Evolutionary conservation across 305 asterid genomes (phyloP).

Genomic region (Fraxinus greggii): DNA sequence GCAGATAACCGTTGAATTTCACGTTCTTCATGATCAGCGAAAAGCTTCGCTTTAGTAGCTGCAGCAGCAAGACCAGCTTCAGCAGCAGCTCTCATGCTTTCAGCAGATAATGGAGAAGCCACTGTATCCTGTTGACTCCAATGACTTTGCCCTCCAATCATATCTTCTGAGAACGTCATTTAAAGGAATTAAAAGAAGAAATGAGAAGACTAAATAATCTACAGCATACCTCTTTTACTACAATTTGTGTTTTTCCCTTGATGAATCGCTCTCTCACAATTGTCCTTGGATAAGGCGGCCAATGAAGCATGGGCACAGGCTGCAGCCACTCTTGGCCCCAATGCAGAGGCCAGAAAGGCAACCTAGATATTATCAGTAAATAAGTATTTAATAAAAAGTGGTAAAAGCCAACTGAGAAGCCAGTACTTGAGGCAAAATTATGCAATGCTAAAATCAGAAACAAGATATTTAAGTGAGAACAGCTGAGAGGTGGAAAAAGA

Average conservation of each 20-base stretch:
- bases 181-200: constrained; percentile 17
- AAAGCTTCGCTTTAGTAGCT: constrained; percentile 84
- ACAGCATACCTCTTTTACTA: constrained; percentile 39
- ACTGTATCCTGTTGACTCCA: constrained; percentile 52
- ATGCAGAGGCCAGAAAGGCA: constrained; percentile 84
- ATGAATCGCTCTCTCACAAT: constrained; percentile 49
- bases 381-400: constrained; percentile 13
- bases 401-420: background rate
- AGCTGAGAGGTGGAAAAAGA: background rate
- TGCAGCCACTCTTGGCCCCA: constrained; percentile 99
- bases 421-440: constrained; percentile 7
- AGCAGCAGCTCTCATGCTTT: constrained; percentile 71
- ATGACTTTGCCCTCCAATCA: constrained; percentile 26
- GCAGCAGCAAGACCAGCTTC: constrained; percentile 92
- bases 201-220: constrained; percentile 10
- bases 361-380: constrained; percentile 56
- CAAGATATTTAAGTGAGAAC: background rate
- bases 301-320: constrained; percentile 96
- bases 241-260: constrained; percentile 39
- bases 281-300: constrained; percentile 63
- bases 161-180: constrained; percentile 35
- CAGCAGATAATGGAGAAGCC: constrained; percentile 56
- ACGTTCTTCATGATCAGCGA: constrained; percentile 99
- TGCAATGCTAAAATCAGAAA: constrained; percentile 15
- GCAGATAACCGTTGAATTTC: constrained; percentile 97